These are phyloP conservation scores for Ajuga reptans DNA, from an alignment of 305 asterid species.

Conservation along the genomic window DNA sequence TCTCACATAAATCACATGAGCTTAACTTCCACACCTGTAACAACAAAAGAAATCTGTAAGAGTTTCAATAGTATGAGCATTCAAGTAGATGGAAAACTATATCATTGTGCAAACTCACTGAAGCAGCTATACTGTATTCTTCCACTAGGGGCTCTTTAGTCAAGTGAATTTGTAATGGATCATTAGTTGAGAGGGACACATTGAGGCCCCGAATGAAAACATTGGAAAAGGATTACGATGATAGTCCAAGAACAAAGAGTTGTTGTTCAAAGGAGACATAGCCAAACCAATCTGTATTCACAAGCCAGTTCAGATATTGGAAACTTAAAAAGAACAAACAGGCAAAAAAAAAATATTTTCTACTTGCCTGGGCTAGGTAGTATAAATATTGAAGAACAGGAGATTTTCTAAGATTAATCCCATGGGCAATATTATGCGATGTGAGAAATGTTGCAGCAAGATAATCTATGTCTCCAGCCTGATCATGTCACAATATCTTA, in stretches of 20 bases:
- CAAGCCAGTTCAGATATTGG: slow-evolving; percentile 23
- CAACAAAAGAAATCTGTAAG: not conserved
- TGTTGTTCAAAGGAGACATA: slow-evolving; percentile 99
- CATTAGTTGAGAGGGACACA: slow-evolving; percentile 93
- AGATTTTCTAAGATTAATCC: slow-evolving; percentile 90
- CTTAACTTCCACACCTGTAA: slow-evolving; percentile 94
- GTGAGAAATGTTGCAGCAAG: slow-evolving; percentile 95
- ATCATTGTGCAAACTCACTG: slow-evolving; percentile 51
- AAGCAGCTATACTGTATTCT: slow-evolving; percentile 98
- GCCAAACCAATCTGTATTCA: slow-evolving; percentile 88
- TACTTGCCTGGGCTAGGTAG: slow-evolving; percentile 88
- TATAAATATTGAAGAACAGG: slow-evolving; percentile 93
- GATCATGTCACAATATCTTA: slow-evolving; percentile 24
- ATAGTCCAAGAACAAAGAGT: slow-evolving; percentile 91
- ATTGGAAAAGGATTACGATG: slow-evolving; percentile 93
- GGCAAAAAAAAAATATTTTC: not conserved
- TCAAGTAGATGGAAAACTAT: not conserved
- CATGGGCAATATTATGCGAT: slow-evolving; percentile 89
- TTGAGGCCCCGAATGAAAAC: slow-evolving; percentile 95
- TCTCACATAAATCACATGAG: slow-evolving; percentile 92
- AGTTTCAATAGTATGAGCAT: not conserved
- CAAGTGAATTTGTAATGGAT: slow-evolving; percentile 93
- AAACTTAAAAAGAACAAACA: not conserved
- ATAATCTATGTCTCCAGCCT: slow-evolving; percentile 99
- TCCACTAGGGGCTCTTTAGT: slow-evolving; percentile 98